Evolutionary conservation across 768 basidiomycete species (phyloP).

Genomic region (Nevesoporus exiguus): DNA sequence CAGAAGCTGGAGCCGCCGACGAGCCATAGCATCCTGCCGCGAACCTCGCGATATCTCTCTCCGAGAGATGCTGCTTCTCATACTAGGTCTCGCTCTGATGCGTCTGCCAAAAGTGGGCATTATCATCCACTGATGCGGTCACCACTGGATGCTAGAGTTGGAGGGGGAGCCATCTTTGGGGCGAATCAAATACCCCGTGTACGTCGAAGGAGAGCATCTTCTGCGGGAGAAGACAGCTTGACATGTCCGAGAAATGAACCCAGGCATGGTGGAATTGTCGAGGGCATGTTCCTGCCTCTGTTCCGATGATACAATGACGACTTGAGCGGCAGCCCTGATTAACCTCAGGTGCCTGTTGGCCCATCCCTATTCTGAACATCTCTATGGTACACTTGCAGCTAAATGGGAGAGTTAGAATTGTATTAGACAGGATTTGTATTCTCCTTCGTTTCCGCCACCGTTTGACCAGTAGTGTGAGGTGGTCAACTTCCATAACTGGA

Average conservation of each 20-base stretch:
- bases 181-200: constrained; percentile 11
- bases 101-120: constrained; percentile 14
- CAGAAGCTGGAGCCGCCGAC: constrained; percentile 53
- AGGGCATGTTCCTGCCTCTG: background rate
- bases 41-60: constrained; percentile 1
- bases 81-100: constrained; percentile 24
- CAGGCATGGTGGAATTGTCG: background rate
- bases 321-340: background rate
- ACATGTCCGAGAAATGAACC: background rate
- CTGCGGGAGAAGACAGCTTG: constrained; percentile 40
- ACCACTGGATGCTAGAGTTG: constrained; percentile 3
- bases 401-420: constrained; percentile 1
- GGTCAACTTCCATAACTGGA: constrained; percentile 1
- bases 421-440: constrained; percentile 2
- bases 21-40: constrained; percentile 3
- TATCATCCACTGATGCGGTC: constrained; percentile 11
- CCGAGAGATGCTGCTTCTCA: constrained; percentile 7
- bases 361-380: background rate
- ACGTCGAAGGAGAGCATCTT: constrained; percentile 45
- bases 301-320: background rate
- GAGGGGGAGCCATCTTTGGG: background rate
- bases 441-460: background rate
- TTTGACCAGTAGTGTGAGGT: background rate
- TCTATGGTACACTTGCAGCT: background rate
- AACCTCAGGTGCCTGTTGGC: background rate